Evolutionary conservation across 805 yeast genomes (phyloP), one percentile per base, ranked within the genome.

Genomic region (Candida chilensis): DNA sequence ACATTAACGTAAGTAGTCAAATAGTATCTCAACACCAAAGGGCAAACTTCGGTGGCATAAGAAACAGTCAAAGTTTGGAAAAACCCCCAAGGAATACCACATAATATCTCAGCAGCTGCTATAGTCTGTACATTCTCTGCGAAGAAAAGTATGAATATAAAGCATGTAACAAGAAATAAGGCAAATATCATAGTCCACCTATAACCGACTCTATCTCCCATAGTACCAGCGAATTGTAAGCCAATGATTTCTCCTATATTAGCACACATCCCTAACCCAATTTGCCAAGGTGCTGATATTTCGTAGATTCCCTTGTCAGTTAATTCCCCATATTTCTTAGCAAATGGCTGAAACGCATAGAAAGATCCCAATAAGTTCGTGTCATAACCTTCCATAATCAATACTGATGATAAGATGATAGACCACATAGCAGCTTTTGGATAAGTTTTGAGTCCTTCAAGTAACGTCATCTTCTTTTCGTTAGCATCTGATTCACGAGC

Each of bases 31-130:
- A 74, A 52, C 7, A 62, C 62, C n/a, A 67, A 41, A 1, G 79
- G 79, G 36, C 73, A 60, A 19, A 71, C 71, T 41, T 74, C 81
- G 11, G 74, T 56, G n/a, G 78, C 73, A 42, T 74, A 74, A 3
- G 73, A 50, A 7, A 71, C 67, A 3, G 72, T 55, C 40, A 74
- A 45, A 19, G 71, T 60, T 34, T 64, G 71, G 41, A 71, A 71
- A n/a, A 60, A 57, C 30, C 81, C 80, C 74, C 76, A 72, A 6
- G 66, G 59, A 20, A 72, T 35, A 37, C 73, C 74, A 17, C 61
- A 47, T 8, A 66, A 42, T 15, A 64, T 41, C 36, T 66, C 66
- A 29, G 71, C 71, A 11, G 52, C 56, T 17, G 60, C 52, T 25
- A 67, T 49, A 36, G 54, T 58, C 7, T 50, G 51, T 16, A 58